A percentile compares a stretch with the other conserved stretches of the same genome.
Evolutionary conservation across 257 asterid genomes (phyloP).

Genomic region (Nyctanthes arbortristis): DNA sequence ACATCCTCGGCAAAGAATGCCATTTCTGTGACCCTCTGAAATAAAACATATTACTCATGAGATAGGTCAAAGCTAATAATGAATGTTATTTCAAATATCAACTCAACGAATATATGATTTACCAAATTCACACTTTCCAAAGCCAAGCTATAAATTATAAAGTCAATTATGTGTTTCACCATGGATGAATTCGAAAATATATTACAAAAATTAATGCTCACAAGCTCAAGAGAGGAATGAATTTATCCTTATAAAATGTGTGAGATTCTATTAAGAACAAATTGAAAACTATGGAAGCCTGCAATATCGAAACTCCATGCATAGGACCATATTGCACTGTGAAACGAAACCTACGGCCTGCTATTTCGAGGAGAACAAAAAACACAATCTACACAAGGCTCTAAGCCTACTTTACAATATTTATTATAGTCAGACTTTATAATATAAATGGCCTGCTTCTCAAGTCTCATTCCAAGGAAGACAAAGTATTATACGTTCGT

Average conservation of each 20-base stretch:
- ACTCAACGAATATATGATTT: neutral
- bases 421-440: too few relatives aligned
- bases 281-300: neutral
- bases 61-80: slow-evolving; percentile 15
- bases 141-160: neutral
- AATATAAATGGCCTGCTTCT: too few relatives aligned
- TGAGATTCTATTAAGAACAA: neutral
- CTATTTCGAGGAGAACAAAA: too few relatives aligned
- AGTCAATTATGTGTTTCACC: neutral
- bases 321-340: too few relatives aligned
- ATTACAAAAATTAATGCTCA: neutral
- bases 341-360: too few relatives aligned
- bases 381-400: too few relatives aligned
- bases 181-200: neutral
- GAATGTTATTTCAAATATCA: slow-evolving; percentile 1
- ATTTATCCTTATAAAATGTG: neutral
- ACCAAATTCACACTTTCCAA: neutral
- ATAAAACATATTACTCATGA: slow-evolving; percentile 27
- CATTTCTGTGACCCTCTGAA: slow-evolving; percentile 99
- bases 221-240: neutral
- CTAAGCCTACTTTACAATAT: too few relatives aligned
- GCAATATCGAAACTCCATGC: too few relatives aligned
- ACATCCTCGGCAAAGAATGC: slow-evolving; percentile 99
- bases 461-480: too few relatives aligned
- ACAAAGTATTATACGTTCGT: too few relatives aligned